These are phyloP conservation scores for Cylindrodendrum hubeiense DNA, from an alignment of 2,329 filamentous ascomycete species.

Conservation along the genomic window DNA sequence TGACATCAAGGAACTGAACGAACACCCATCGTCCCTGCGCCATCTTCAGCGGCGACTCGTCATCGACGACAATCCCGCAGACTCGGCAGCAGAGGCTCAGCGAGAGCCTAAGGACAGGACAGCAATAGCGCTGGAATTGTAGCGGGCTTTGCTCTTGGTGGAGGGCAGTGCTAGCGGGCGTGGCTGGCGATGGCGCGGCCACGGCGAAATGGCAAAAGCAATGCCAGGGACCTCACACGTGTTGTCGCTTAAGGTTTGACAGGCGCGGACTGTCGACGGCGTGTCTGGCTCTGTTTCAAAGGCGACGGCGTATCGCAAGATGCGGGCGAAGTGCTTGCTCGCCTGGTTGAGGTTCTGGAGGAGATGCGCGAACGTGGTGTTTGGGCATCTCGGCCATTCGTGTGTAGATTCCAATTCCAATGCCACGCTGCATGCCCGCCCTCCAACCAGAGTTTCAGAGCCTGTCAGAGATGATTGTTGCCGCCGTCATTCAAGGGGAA, in stretches of 20 bases:
- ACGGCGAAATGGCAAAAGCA: constrained; percentile 35
- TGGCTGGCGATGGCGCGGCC: constrained; percentile 37
- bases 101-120: not conserved
- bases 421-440: not conserved
- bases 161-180: constrained; percentile 32
- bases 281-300: constrained; percentile 37
- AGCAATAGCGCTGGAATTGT: not conserved
- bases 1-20: not conserved
- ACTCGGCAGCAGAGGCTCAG: not conserved
- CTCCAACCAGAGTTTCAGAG: constrained; percentile 19
- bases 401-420: not conserved
- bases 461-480: constrained; percentile 17
- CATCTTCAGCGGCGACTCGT: not conserved
- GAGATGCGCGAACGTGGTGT: not conserved
- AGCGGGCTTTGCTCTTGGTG: constrained; percentile 24
- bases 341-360: not conserved
- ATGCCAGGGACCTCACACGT: constrained; percentile 42
- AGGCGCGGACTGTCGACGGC: constrained; percentile 31
- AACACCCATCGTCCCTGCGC: not conserved
- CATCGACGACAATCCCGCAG: not conserved
- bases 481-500: constrained; percentile 17
- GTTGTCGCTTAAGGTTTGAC: constrained; percentile 44
- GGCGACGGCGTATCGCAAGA: constrained; percentile 16
- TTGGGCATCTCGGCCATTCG: not conserved
- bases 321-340: not conserved